A percentile compares a stretch with the other conserved stretches of the same genome.
These are phyloP conservation scores for Pelargonium fulgidum DNA, from an alignment of 441 rosid species.

Conservation along the genomic window DNA sequence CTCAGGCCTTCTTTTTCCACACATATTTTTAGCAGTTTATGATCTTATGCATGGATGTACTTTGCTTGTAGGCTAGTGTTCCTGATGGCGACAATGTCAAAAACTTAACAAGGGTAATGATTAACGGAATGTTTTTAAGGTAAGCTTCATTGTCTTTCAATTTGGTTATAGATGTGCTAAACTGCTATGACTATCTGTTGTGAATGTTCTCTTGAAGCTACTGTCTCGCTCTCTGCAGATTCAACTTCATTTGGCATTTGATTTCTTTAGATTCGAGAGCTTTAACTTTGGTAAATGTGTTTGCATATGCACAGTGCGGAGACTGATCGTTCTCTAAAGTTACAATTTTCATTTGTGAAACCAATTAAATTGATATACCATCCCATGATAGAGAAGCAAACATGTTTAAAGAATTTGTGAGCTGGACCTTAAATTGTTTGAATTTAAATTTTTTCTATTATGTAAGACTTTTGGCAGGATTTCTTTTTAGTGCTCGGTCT, in stretches of 20 bases:
- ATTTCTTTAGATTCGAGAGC: neutral
- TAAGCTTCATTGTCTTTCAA: conserved; percentile 24
- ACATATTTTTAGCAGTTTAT: conserved; percentile 7
- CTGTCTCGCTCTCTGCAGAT: conserved; percentile 4
- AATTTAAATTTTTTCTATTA: neutral
- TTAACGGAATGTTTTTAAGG: conserved; percentile 90
- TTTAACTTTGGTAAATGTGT: neutral
- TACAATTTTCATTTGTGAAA: too few species aligned
- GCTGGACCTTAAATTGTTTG: neutral
- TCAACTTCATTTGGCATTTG: conserved; percentile 8
- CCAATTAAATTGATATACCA: neutral
- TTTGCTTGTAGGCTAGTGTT: conserved; percentile 73
- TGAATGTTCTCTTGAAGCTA: neutral
- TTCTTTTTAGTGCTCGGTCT: neutral
- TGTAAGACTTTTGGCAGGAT: neutral
- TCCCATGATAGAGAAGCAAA: neutral
- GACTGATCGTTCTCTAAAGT: neutral
- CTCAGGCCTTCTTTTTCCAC: neutral
- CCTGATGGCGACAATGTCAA: conserved; percentile 75
- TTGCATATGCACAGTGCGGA: conserved; percentile 1
- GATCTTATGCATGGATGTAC: conserved; percentile 23
- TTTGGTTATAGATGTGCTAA: neutral
- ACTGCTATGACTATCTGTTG: conserved; percentile 8
- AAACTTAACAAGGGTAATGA: conserved; percentile 63
- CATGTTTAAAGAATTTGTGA: neutral